These are phyloP conservation scores for Parathielavia hyrcaniae DNA, from an alignment of 495 filamentous ascomycete genomes.

Conservation along the genomic window DNA sequence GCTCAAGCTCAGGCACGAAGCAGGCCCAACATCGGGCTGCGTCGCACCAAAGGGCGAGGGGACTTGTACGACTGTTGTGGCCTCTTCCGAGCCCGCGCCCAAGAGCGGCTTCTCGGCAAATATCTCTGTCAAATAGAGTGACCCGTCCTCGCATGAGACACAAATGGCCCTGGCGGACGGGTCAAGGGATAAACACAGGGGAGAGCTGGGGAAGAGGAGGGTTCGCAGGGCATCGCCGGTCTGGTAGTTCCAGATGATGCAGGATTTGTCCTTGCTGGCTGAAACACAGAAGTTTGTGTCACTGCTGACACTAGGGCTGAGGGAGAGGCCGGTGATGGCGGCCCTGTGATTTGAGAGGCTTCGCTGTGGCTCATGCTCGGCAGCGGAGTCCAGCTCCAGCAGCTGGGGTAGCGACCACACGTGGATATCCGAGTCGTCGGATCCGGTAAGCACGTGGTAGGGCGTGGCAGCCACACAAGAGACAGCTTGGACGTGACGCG, in stretches of 20 bases:
- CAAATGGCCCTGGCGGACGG: constrained; percentile 78
- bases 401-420: constrained; percentile 78
- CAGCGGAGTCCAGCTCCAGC: constrained; percentile 51
- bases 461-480: constrained; percentile 67
- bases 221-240: constrained; percentile 70
- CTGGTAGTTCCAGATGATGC: constrained; percentile 83
- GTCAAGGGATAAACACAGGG: constrained; percentile 69
- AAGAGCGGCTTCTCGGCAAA: constrained; percentile 54
- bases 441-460: constrained; percentile 79
- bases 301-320: constrained; percentile 58
- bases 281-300: constrained; percentile 71
- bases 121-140: constrained; percentile 73
- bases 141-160: constrained; percentile 76
- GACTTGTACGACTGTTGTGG: constrained; percentile 47
- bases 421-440: constrained; percentile 79
- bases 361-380: constrained; percentile 52
- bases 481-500: constrained; percentile 80
- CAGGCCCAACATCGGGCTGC: constrained; percentile 54
- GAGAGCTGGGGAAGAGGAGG: constrained; percentile 64
- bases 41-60: constrained; percentile 57
- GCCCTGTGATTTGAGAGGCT: constrained; percentile 74
- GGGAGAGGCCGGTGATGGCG: constrained; percentile 63
- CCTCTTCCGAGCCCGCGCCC: constrained; percentile 49
- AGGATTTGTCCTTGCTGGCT: constrained; percentile 70
- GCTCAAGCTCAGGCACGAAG: constrained; percentile 58